A percentile compares a stretch with the other conserved stretches of the same genome.
Conservation (phyloP, 805 yeast genomes). For the Candida michaelii region DNA sequence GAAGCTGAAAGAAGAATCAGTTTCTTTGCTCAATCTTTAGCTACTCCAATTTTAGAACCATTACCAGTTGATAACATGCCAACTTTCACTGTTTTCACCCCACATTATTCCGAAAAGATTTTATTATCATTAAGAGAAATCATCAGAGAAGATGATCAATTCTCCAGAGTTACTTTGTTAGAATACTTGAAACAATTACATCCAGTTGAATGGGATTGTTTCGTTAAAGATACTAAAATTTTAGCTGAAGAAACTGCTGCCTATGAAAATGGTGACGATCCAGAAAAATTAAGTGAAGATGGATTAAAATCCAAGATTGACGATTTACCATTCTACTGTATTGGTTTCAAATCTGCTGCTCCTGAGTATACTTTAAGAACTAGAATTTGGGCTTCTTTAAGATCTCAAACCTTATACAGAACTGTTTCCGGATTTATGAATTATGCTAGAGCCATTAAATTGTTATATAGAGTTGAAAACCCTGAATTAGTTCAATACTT, state of each 20-base stretch:
- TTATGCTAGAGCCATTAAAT: slow-evolving; percentile 46
- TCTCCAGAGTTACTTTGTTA: slow-evolving; percentile 53
- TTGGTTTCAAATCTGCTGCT: slow-evolving; percentile 48
- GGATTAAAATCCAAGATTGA: slow-evolving; percentile 38
- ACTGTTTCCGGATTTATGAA: slow-evolving; percentile 50
- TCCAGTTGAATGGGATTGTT: slow-evolving; percentile 55
- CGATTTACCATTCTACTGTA: slow-evolving; percentile 47
- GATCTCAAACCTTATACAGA: slow-evolving; percentile 48
- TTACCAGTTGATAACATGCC: slow-evolving; percentile 99
- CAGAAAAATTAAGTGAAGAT: slow-evolving; percentile 31
- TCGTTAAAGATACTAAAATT: slow-evolving; percentile 55
- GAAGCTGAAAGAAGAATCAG: slow-evolving; percentile 99
- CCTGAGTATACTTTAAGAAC: slow-evolving; percentile 49
- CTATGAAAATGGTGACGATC: slow-evolving; percentile 54
- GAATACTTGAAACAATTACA: slow-evolving; percentile 57
- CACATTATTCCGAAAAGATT: slow-evolving; percentile 85
- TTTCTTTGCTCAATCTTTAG: slow-evolving; percentile 97
- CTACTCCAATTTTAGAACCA: slow-evolving; percentile 99
- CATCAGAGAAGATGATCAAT: slow-evolving; percentile 68
- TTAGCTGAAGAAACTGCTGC: slow-evolving; percentile 50
- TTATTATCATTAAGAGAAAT: slow-evolving; percentile 74
- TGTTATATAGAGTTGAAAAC: slow-evolving; percentile 46
- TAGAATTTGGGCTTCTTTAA: slow-evolving; percentile 48
- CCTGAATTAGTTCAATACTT: slow-evolving; percentile 75
- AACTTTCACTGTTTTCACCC: slow-evolving; percentile 89